Evolutionary conservation across 2,329 filamentous ascomycete genomes (phyloP), one percentile per base, ranked within the genome.

Genomic region (Epichloe glyceriae): DNA sequence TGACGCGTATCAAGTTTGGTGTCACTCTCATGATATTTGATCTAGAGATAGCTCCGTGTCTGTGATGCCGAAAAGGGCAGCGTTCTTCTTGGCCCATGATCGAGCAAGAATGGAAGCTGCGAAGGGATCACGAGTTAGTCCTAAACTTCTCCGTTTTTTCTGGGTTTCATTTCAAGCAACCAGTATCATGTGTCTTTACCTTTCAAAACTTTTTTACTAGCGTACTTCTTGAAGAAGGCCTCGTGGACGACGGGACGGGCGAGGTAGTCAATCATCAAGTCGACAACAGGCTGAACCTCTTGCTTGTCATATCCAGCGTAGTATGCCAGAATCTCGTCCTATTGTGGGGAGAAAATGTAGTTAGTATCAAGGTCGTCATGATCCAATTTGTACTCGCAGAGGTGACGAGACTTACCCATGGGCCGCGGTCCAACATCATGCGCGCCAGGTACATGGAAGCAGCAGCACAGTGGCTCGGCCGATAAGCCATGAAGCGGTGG

Each of bases 201-300:
- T 75, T 98, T 98, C 61, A 97, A 73, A 72, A 97, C 98, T 72
- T 95, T 96, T 77, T 97, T 98, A 80, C 88, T 95, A 51, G 93
- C 93, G 67, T 98, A 98, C 71, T 98, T 98, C 80, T 95, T 95
- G 78, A 96, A 97, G 76, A 98, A 96, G 38, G 93, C 94, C 67
- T 97, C 91, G 64, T 98, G 93, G 42, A 84, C 80, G 50, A 96
- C 86, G 26, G 91, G 93, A 12, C 87, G 83, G 53, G 86, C 86
- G 39, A 98, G 83, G 66, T 98, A 98, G 68, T 98, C 90, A 54
- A 98, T 82, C 90, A 98, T 96, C 54, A 97, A 78, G 61, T 85
- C 79, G 63, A 95, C 88, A 40, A 97, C 87, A 11, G 91, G 91
- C 66, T 91, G 80, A 59, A 98, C 89, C 69, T 98, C 88, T 45